A percentile compares a stretch with the other conserved stretches of the same genome.
Evolutionary conservation across 352 stramenopile species (phyloP).

Genomic region (Globisporangium cylindrosporum): DNA sequence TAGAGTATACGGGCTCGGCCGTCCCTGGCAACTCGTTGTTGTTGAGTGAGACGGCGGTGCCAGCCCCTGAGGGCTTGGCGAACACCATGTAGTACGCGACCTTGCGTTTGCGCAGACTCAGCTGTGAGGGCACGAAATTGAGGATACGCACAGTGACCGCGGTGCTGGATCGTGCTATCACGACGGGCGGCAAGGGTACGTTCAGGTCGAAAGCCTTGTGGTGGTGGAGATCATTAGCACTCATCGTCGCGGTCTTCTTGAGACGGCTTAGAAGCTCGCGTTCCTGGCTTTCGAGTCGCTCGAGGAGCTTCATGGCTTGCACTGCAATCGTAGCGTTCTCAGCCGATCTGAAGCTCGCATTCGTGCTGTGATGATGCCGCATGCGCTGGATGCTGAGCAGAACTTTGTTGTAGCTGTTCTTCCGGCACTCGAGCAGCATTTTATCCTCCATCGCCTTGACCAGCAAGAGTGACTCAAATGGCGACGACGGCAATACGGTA

Average conservation of each 20-base stretch:
- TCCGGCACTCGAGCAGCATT: slow-evolving; percentile 42
- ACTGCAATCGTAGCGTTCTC: slow-evolving; percentile 26
- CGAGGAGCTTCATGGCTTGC: slow-evolving; percentile 44
- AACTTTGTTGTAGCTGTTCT: slow-evolving; percentile 46
- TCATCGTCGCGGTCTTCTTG: background rate
- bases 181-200: slow-evolving; percentile 38
- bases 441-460: slow-evolving; percentile 24
- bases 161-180: slow-evolving; percentile 53
- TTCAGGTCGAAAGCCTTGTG: background rate
- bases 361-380: slow-evolving; percentile 7
- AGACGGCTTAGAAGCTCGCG: slow-evolving; percentile 28
- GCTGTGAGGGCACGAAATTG: slow-evolving; percentile 28
- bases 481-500: background rate
- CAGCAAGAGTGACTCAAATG: slow-evolving; percentile 11
- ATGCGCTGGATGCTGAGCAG: slow-evolving; percentile 51
- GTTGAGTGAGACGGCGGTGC: slow-evolving; percentile 75
- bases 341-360: background rate
- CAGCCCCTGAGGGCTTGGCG: slow-evolving; percentile 60
- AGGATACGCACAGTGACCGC: slow-evolving; percentile 50
- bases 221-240: background rate
- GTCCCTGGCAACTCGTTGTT: slow-evolving; percentile 68
- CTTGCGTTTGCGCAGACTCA: slow-evolving; percentile 24
- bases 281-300: slow-evolving; percentile 39
- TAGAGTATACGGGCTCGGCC: slow-evolving; percentile 39
- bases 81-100: slow-evolving; percentile 81